A percentile compares a stretch with the other conserved stretches of the same genome.
Conservation (phyloP, 2,329 filamentous ascomycete species). For the Fonsecaea erecta region DNA sequence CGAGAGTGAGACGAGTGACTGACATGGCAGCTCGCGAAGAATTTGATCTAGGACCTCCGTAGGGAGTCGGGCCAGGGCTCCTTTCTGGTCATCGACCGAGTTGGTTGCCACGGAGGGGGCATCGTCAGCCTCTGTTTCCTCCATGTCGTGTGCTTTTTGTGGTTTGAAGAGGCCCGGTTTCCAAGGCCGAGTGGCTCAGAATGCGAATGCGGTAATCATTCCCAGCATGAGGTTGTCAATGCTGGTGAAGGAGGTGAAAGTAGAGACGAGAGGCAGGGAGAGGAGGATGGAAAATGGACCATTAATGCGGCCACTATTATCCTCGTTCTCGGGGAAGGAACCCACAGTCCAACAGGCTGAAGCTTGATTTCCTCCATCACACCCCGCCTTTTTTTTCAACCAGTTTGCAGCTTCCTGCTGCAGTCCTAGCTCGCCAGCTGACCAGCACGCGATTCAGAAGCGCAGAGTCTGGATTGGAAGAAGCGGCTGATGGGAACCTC, state of each 20-base stretch:
- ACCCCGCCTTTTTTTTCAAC: neutral
- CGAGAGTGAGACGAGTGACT: conserved; percentile 66
- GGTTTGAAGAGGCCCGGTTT: conserved; percentile 22
- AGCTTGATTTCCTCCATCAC: neutral
- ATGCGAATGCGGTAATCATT: neutral
- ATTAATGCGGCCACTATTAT: neutral
- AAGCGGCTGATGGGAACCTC: neutral
- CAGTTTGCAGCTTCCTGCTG: neutral
- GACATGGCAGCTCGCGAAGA: conserved; percentile 66
- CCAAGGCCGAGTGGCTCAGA: neutral
- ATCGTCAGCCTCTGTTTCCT: conserved; percentile 2
- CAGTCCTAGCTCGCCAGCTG: neutral
- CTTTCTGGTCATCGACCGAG: conserved; percentile 27
- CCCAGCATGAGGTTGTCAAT: neutral
- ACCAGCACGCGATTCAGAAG: conserved; percentile 15
- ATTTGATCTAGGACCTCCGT: conserved; percentile 76
- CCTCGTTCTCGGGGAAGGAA: neutral
- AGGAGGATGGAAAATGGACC: neutral
- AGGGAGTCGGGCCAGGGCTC: conserved; percentile 58
- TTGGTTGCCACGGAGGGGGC: neutral
- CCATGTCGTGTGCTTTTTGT: conserved; percentile 6
- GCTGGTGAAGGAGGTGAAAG: neutral
- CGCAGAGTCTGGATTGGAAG: conserved; percentile 8
- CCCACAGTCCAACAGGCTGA: neutral
- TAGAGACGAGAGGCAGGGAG: neutral